phyloP scores from a whole-genome alignment of 2,329 filamentous ascomycete genomes.

The Fusarium sp. region DNA sequence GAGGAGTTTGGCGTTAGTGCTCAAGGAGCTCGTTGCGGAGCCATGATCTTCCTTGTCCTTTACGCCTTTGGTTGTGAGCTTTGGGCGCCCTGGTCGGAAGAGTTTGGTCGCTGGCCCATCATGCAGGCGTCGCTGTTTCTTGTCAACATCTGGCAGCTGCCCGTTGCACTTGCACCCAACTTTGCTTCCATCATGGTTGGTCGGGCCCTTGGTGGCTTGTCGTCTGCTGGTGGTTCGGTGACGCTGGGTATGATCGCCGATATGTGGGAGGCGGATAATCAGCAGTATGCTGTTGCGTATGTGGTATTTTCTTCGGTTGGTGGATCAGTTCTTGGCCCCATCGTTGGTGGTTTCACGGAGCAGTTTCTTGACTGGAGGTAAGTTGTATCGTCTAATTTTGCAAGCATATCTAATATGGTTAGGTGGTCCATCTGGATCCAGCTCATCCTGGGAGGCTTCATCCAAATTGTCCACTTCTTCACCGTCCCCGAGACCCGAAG shows the following conservation, averaged over 20 bases:
- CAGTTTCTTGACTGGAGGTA: conserved; percentile 71
- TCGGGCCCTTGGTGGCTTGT: conserved; percentile 73
- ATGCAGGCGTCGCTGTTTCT: conserved; percentile 75
- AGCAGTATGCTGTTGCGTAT: conserved; percentile 78
- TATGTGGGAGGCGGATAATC: conserved; percentile 72
- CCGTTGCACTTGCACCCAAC: conserved; percentile 75
- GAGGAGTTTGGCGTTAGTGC: conserved; percentile 72
- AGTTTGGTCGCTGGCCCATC: conserved; percentile 78
- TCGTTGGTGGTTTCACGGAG: conserved; percentile 80
- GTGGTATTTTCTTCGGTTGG: conserved; percentile 82
- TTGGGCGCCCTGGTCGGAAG: conserved; percentile 88
- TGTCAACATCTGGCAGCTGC: conserved; percentile 79
- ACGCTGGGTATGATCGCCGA: conserved; percentile 79
- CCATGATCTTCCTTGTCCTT: conserved; percentile 77
- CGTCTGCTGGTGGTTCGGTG: conserved; percentile 75
- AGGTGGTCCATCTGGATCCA: conserved; percentile 82
- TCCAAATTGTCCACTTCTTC: conserved; percentile 71
- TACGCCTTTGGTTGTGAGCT: conserved; percentile 89
- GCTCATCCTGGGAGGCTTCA: conserved; percentile 75
- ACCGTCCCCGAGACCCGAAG: conserved; percentile 80
- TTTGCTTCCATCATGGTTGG: conserved; percentile 74
- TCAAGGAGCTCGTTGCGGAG: conserved; percentile 74
- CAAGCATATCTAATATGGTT: neutral
- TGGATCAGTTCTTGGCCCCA: conserved; percentile 77
- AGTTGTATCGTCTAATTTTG: neutral